Conservation (phyloP, 2,329 filamentous ascomycete species). For the Cladosporium phlei region DNA sequence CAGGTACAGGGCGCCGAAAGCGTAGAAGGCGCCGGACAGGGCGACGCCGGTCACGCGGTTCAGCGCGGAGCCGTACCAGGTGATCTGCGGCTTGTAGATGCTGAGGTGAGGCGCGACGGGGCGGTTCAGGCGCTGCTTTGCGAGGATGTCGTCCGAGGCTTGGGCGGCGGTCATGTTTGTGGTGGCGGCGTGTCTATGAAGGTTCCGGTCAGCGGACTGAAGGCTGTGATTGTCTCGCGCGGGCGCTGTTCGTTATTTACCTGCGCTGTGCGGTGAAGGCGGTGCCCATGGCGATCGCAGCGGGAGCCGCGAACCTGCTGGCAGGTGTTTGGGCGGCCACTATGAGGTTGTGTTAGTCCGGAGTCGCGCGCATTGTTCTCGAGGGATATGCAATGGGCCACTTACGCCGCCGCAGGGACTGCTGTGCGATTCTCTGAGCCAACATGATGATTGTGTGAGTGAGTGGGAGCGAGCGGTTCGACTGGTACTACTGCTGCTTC, state of each 20-base stretch:
- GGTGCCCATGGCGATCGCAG: constrained; percentile 37
- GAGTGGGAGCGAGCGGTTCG: constrained; percentile 22
- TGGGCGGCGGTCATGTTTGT: constrained; percentile 47
- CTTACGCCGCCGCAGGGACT: constrained; percentile 41
- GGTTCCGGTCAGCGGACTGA: constrained; percentile 1
- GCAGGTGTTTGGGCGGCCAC: constrained; percentile 44
- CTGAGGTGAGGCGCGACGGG: constrained; percentile 78
- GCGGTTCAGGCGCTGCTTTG: constrained; percentile 71
- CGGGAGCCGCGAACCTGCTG: constrained; percentile 41
- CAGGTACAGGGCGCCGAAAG: constrained; percentile 77
- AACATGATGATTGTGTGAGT: constrained; percentile 36
- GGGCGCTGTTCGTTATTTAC: constrained; percentile 32
- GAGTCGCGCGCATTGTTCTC: not conserved
- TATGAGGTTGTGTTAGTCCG: constrained; percentile 24
- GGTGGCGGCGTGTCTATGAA: constrained; percentile 47
- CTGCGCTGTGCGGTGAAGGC: constrained; percentile 43
- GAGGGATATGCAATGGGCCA: too few species aligned
- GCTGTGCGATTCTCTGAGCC: constrained; percentile 41
- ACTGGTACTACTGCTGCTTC: constrained; percentile 31
- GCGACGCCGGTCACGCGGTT: constrained; percentile 79
- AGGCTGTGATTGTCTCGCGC: constrained; percentile 20
- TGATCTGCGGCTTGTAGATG: constrained; percentile 84
- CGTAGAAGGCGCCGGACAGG: constrained; percentile 70
- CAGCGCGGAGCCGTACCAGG: constrained; percentile 70
- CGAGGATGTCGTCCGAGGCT: constrained; percentile 61